Evolutionary conservation across 169 alveolate species (phyloP).

Genomic region (Plasmodium gonderi): DNA sequence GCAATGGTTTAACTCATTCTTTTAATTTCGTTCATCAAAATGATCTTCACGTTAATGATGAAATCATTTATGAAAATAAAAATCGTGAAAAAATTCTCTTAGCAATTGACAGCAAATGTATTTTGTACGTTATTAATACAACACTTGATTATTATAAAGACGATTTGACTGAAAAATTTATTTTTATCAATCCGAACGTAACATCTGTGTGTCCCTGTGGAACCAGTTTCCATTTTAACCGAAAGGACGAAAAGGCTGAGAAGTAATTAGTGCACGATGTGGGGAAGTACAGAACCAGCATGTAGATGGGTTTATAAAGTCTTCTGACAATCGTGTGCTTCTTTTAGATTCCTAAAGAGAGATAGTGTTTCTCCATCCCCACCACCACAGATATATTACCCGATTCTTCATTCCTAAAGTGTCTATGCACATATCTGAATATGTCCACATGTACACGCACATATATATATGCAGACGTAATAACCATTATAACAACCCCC

Average conservation of each 20-base stretch:
- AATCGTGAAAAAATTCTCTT: slow-evolving; percentile 17
- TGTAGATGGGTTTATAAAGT: too few relatives aligned
- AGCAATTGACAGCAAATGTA: slow-evolving; percentile 56
- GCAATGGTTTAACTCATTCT: slow-evolving; percentile 71
- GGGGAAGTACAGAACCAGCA: too few relatives aligned
- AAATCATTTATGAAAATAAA: slow-evolving; percentile 33
- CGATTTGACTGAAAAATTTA: slow-evolving; percentile 56
- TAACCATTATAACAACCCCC: neutral
- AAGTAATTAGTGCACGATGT: too few relatives aligned
- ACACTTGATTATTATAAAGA: slow-evolving; percentile 58
- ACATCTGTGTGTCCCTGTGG: slow-evolving; percentile 72
- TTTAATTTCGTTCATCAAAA: slow-evolving; percentile 11
- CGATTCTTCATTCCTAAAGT: neutral
- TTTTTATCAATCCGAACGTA: slow-evolving; percentile 62
- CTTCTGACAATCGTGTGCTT: too few relatives aligned
- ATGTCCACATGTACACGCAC: neutral
- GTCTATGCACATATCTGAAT: neutral
- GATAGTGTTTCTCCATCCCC: too few relatives aligned
- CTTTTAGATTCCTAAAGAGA: too few relatives aligned
- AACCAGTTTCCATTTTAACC: slow-evolving; percentile 58
- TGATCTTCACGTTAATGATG: slow-evolving; percentile 46
- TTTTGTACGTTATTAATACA: slow-evolving; percentile 55
- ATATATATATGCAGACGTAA: neutral
- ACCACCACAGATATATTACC: neutral
- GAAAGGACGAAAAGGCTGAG: too few relatives aligned